Evolutionary conservation across 2,329 filamentous ascomycete genomes (phyloP), one percentile per base, ranked within the genome.

Genomic region (Sporothrix sp.): DNA sequence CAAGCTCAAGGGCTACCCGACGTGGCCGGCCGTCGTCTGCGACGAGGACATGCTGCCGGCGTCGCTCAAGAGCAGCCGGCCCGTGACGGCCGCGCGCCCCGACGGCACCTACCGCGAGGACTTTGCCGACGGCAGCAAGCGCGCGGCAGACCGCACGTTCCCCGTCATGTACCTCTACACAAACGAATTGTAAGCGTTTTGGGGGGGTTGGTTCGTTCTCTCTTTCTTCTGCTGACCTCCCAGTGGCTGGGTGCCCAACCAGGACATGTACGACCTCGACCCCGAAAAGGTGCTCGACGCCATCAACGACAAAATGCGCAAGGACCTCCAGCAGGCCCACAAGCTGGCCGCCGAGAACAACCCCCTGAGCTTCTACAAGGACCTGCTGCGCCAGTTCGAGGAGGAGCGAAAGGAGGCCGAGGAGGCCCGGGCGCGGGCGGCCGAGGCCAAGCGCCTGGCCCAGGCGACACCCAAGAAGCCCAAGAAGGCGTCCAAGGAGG

Each of bases 111-210:
- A 93, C 66, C 82, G 87, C 49, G 87, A 89, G 53, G 86, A 91
- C 57, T 96, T 87, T 63, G 80, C 82, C 36, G 89, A 95, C 60
- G 90, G 85, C 54, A 91, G 87, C 60, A 93, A 93, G 72, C 85
- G 89, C 58, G 82, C 79, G 37, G 79, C 83, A 55, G 89, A 96
- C 67, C 80, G 91, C 56, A 89, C 85, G 27, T 97, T 89, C 65
- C 87, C 91, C 5, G 82, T 97, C 62, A 96, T 97, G 91, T 97
- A 95, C 65, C 72, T 97, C 46, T 75, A 81, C 57, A 95, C 90
- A 33, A 96, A 97, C 62, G 91, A 97, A 75, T 97, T 98, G 93
- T 98, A 71, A 80, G 91, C n/a, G n/a, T n/a, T n/a, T 81, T 18
- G n/a, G 1, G 14, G 23, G 35, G 23, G 18, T 23, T 36, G 30